Evolutionary conservation across 305 asterid species (phyloP).

Genomic region (Rubia balearica): DNA sequence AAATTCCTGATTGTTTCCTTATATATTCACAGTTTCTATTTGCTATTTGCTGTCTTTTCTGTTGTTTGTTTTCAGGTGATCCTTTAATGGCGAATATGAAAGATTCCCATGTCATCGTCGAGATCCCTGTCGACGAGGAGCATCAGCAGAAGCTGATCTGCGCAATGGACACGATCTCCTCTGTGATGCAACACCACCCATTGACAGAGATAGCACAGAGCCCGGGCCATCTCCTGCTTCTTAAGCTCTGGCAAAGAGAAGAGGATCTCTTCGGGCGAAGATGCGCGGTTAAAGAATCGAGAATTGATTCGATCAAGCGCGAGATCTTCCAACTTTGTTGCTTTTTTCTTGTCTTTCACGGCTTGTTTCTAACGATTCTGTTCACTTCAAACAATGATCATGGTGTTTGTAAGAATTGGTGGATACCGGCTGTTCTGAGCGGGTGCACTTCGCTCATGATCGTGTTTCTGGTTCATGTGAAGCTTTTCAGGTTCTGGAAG

Average conservation of each 20-base stretch:
- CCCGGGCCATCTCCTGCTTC: conserved; percentile 90
- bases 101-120: conserved; percentile 54
- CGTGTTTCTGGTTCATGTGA: conserved; percentile 52
- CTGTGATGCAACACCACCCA: conserved; percentile 64
- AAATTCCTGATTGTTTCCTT: conserved; percentile 5
- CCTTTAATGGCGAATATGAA: conserved; percentile 50
- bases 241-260: conserved; percentile 90
- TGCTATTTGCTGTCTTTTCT: neutral
- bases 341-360: conserved; percentile 67
- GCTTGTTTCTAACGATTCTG: conserved; percentile 50
- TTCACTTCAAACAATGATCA: conserved; percentile 39
- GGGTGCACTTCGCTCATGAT: conserved; percentile 38
- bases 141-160: conserved; percentile 38
- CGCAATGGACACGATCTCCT: conserved; percentile 25
- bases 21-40: neutral
- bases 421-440: conserved; percentile 58
- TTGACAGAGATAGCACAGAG: conserved; percentile 77
- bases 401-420: conserved; percentile 47
- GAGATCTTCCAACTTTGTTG: conserved; percentile 79
- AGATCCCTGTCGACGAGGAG: conserved; percentile 63
- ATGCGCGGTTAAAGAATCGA: conserved; percentile 50
- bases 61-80: neutral
- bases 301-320: conserved; percentile 46
- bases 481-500: conserved; percentile 76
- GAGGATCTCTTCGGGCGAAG: conserved; percentile 57